phyloP scores from a whole-genome alignment of 2,329 filamentous ascomycete species.

The Colletotrichum plurivorum region DNA sequence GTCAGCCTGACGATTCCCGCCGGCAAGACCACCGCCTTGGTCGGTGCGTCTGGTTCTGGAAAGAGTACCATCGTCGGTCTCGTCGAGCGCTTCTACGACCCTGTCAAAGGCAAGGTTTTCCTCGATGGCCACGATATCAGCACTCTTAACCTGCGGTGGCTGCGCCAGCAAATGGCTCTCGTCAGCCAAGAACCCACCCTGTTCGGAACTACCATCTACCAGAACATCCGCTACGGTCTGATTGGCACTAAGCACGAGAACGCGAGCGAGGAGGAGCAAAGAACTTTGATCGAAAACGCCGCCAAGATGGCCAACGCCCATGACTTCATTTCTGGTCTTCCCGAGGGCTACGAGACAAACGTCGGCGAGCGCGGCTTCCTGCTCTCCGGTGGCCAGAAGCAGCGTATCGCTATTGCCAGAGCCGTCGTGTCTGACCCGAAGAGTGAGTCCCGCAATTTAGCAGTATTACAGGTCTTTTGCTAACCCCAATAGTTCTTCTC shows the following conservation, averaged over 20 bases:
- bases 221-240: constrained; percentile 91
- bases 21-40: constrained; percentile 92
- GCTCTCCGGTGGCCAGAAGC: constrained; percentile 95
- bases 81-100: constrained; percentile 94
- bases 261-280: constrained; percentile 76
- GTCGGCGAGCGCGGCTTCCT: constrained; percentile 97
- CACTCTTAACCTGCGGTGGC: constrained; percentile 88
- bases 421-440: constrained; percentile 93
- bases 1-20: constrained; percentile 86
- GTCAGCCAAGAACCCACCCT: constrained; percentile 95
- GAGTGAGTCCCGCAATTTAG: constrained; percentile 56
- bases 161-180: constrained; percentile 91
- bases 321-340: constrained; percentile 86
- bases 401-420: constrained; percentile 94
- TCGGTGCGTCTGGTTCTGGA: constrained; percentile 93
- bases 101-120: constrained; percentile 82
- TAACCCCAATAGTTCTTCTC: constrained; percentile 72
- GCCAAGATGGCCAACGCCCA: constrained; percentile 95
- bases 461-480: constrained; percentile 25
- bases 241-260: constrained; percentile 86
- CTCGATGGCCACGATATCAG: constrained; percentile 88
- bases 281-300: constrained; percentile 81
- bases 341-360: constrained; percentile 92
- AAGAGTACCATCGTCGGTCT: constrained; percentile 96
- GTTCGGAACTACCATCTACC: constrained; percentile 89